Base-by-base conservation (phyloP, 331 rosid species). In the Quercus tomentella region DNA sequence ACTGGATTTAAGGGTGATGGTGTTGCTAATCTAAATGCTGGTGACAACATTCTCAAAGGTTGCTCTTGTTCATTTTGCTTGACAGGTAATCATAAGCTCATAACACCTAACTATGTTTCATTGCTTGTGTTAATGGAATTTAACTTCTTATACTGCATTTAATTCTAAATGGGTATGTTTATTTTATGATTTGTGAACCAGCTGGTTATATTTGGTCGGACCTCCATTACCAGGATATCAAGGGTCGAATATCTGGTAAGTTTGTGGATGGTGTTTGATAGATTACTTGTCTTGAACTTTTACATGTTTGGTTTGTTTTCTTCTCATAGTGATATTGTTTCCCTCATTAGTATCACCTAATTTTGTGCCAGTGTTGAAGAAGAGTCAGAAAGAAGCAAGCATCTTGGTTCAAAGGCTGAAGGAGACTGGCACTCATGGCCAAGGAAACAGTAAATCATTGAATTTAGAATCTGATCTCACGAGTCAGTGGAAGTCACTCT, bases 51-150 rank as follows among this genome's bases (percentile, higher is more conserved):
- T 63, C 78, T 91, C 17, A 90, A 89, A 79, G 56, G 43, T 52
- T 96, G 99, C 84, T 81, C 91, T 41, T 96, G 99, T 82, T 73
- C 89, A 45, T 93, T 96, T 80, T 96, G 99, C 87, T 82, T 94
- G 78, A 92, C 91, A 93, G 99, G 99, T 96, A 63, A 28, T 72
- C 56, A 12, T 49, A 49, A 49, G 17, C 0, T 49, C 54, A 49
- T 49, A 49, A 49, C 54, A 49, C 54, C 54, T 1, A 12, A 0
- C 54, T 4, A 49, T 78, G 20, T 30, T 67, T 73, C 73, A 23
- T 23, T 74, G 75, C n/a, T 21, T 77, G 52, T 4, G 35, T 41
- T 66, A 2, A 14, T 43, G 7, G 49, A 18, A 31, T 33, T 25
- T 28, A 28, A 63, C 20, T 66, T 33, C 55, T 30, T 56, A 65